A percentile compares a stretch with the other conserved stretches of the same genome.
These are phyloP conservation scores for Lonicera japonica DNA, from an alignment of 129 eudicot species.

Conservation along the genomic window DNA sequence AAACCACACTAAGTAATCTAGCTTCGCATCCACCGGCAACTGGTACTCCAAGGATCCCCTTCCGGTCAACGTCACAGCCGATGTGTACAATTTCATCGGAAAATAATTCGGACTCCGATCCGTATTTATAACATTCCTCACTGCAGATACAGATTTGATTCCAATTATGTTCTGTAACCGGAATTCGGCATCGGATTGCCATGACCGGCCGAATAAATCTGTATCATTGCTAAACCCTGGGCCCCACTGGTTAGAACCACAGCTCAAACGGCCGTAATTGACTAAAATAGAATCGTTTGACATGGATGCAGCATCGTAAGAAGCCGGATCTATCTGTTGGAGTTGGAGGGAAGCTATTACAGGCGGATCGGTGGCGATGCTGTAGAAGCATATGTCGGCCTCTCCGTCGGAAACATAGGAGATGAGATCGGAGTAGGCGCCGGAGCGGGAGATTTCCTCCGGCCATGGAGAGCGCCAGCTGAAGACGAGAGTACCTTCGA, in stretches of 20 bases:
- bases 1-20: slow-evolving; percentile 84
- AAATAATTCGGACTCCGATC: slow-evolving; percentile 59
- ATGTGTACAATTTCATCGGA: slow-evolving; percentile 64
- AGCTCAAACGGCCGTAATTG: slow-evolving; percentile 72
- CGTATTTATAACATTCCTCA: slow-evolving; percentile 30
- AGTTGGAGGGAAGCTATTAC: slow-evolving; percentile 70
- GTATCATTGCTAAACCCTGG: slow-evolving; percentile 87
- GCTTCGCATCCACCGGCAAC: slow-evolving; percentile 80
- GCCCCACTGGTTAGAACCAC: slow-evolving; percentile 83
- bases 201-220: slow-evolving; percentile 64
- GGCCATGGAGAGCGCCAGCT: slow-evolving; percentile 90
- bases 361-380: slow-evolving; percentile 93
- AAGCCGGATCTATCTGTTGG: slow-evolving; percentile 50
- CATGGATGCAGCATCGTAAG: slow-evolving; percentile 42
- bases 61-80: slow-evolving; percentile 46
- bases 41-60: slow-evolving; percentile 54
- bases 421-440: slow-evolving; percentile 77
- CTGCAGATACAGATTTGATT: slow-evolving; percentile 43
- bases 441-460: slow-evolving; percentile 46
- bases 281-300: slow-evolving; percentile 48
- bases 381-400: slow-evolving; percentile 75
- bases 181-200: slow-evolving; percentile 67
- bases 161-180: slow-evolving; percentile 21
- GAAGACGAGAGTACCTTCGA: slow-evolving; percentile 65
- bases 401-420: slow-evolving; percentile 42